These are phyloP conservation scores for Gossypium davidsonii DNA, from an alignment of 441 rosid species.

Conservation along the genomic window DNA sequence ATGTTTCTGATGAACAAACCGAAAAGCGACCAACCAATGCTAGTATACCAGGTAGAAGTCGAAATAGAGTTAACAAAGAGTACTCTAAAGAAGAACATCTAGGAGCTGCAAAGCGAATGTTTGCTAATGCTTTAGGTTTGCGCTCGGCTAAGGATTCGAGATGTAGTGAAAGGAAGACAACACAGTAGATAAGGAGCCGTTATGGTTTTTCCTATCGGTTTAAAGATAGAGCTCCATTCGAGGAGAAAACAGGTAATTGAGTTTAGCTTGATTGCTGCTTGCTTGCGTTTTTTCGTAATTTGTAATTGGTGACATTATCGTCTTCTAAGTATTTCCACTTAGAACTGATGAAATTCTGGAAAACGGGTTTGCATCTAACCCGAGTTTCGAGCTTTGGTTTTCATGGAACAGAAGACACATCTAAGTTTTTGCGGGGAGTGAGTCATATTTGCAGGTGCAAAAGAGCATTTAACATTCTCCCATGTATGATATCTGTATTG, in stretches of 20 bases:
- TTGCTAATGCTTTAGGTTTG: constrained; percentile 59
- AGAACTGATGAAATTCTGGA: not conserved
- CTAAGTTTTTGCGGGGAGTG: not conserved
- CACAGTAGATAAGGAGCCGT: not conserved
- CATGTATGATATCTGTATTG: not conserved
- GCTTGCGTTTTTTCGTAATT: not conserved
- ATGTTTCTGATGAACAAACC: constrained; percentile 12
- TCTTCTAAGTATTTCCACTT: not conserved
- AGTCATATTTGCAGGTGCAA: not conserved
- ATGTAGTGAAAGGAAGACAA: constrained; percentile 27
- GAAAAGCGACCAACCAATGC: constrained; percentile 15
- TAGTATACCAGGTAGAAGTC: constrained; percentile 20
- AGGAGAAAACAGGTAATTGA: not conserved
- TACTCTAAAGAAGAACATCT: constrained; percentile 41
- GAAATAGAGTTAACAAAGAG: constrained; percentile 27
- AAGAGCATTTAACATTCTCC: not conserved
- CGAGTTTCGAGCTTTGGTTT: not conserved
- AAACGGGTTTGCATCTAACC: not conserved
- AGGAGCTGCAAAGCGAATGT: constrained; percentile 66
- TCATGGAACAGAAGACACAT: not conserved
- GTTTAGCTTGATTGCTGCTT: not conserved
- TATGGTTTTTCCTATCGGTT: not conserved
- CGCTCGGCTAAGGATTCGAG: constrained; percentile 29
- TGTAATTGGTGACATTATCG: not conserved
- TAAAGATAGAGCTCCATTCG: not conserved